These are phyloP conservation scores for Salix udensis DNA, from an alignment of 345 rosid species.

Conservation along the genomic window DNA sequence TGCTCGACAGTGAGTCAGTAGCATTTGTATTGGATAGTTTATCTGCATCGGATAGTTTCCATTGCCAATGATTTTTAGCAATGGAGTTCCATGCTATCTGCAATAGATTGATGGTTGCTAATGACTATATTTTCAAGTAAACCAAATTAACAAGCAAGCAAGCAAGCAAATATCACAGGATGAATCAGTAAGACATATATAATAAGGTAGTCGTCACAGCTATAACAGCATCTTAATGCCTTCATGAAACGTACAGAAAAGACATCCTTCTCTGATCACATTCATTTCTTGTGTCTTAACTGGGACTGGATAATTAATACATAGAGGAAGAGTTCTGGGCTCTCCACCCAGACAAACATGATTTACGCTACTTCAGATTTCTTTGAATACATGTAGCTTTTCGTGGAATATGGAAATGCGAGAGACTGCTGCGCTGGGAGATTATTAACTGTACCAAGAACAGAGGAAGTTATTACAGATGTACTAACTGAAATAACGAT, in stretches of 20 bases:
- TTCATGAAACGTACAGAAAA: not conserved
- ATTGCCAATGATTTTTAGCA: too few species aligned
- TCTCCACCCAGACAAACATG: conserved; percentile 13
- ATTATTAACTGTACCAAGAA: conserved; percentile 18
- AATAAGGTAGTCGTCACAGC: not conserved
- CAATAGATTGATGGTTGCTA: too few species aligned
- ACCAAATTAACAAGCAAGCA: not conserved
- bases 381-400: conserved; percentile 10
- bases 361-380: conserved; percentile 10
- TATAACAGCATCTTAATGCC: not conserved
- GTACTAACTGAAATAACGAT: not conserved
- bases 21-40: too few species aligned
- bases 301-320: conserved; percentile 3
- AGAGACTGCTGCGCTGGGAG: not conserved
- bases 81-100: too few species aligned
- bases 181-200: not conserved
- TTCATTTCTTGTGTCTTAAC: conserved; percentile 14
- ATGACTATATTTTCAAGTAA: too few species aligned
- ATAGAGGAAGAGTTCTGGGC: not conserved
- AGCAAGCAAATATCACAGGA: not conserved
- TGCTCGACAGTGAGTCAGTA: too few species aligned
- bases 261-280: conserved; percentile 12
- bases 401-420: not conserved
- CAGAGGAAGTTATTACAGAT: not conserved
- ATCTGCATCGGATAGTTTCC: too few species aligned